Base-by-base conservation (phyloP, 495 filamentous ascomycete genomes). In the Rhizodiscina lignyota region DNA sequence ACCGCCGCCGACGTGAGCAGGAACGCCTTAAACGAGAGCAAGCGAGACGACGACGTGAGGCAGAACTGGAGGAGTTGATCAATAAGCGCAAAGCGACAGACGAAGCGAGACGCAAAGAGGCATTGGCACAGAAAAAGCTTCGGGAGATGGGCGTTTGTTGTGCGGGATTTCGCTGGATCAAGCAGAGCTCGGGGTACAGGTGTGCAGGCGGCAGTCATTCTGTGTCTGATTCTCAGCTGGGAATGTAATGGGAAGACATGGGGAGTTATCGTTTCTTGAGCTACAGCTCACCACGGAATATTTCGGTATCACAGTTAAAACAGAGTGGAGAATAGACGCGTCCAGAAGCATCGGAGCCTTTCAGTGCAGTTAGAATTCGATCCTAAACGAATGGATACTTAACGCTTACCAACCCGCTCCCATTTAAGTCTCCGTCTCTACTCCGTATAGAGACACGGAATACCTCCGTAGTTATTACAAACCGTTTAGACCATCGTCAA, bases 171-270 rank as follows among this genome's bases (percentile, higher is more conserved):
- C 21, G 35, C 30, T 60, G 56, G 56, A 51, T 55, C 32, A 57
- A 51, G 41, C 50, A 59, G 36, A n/a, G 10, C 15, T 21, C 30
- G 19, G 55, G 51, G 13, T 50, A 63, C 48, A 55, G 63, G 51
- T 74, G 51, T 70, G 68, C 66, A 52, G 67, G 59, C 48, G 65
- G 51, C 43, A 60, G 56, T 31, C 52, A 65, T 42, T 54, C 67
- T 41, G 48, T 66, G 42, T 61, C 51, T 31, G 50, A 61, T 42
- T 31, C 11, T 13, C 38, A 40, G 30, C 11, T 43, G 18, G 29
- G 28, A 18, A 8, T 10, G 8, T 32, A 28, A 21, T 18, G 21
- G 23, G 16, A 17, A 39, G 4, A 36, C n/a, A n/a, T n/a, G n/a
- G n/a, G n/a, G n/a, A n/a, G n/a, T n/a, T n/a, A n/a, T n/a, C n/a